phyloP scores from a whole-genome alignment of 768 basidiomycete species.

The Filobasidium wieringae region DNA sequence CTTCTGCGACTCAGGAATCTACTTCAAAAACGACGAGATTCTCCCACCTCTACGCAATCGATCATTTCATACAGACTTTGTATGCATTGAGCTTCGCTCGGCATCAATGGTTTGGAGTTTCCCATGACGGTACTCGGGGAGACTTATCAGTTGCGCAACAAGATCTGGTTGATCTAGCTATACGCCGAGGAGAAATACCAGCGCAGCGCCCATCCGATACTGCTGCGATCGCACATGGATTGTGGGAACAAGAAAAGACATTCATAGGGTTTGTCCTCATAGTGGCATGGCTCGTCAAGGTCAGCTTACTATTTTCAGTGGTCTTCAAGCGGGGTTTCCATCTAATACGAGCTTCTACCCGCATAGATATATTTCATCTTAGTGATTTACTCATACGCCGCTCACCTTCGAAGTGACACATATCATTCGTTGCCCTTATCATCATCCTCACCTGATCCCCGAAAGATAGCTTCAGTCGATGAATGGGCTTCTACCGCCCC shows the following conservation, averaged over 20 bases:
- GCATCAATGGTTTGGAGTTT: conserved; percentile 73
- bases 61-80: conserved; percentile 76
- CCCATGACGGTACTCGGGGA: conserved; percentile 74
- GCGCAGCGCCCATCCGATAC: conserved; percentile 46
- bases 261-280: conserved; percentile 64
- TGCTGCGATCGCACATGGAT: conserved; percentile 58
- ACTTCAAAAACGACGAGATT: conserved; percentile 72
- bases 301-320: conserved; percentile 37
- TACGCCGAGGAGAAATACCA: conserved; percentile 41
- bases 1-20: conserved; percentile 56
- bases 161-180: conserved; percentile 53
- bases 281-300: conserved; percentile 79
- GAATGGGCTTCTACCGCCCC: conserved; percentile 6
- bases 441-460: conserved; percentile 8
- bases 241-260: conserved; percentile 86
- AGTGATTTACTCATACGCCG: conserved; percentile 82
- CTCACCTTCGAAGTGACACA: conserved; percentile 80
- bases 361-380: conserved; percentile 77
- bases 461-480: neutral
- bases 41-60: conserved; percentile 80
- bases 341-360: neutral
- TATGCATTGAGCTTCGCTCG: conserved; percentile 90
- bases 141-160: conserved; percentile 80
- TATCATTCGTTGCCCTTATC: conserved; percentile 65
- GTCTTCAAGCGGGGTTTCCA: neutral